These are phyloP conservation scores for Groenewaldozyma sp. DNA, from an alignment of 1,139 yeast species.

Conservation along the genomic window DNA sequence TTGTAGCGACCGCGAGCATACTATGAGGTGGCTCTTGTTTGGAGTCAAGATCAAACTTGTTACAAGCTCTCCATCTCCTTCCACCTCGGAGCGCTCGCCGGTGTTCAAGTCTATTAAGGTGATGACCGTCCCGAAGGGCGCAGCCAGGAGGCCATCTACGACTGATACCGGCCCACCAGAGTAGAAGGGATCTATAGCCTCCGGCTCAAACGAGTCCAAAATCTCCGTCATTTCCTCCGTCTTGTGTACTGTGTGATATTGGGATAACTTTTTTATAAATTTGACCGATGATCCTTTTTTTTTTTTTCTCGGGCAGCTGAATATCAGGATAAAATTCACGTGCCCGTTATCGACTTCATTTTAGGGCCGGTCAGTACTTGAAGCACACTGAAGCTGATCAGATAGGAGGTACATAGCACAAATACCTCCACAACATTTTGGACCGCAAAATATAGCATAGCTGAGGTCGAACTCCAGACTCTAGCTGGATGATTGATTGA, in stretches of 20 bases:
- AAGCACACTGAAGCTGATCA: no score
- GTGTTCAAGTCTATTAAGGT: conserved; percentile 55
- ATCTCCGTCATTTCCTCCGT: conserved; percentile 1
- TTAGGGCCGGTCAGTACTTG: no score
- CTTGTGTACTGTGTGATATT: no score
- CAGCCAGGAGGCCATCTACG: conserved; percentile 63
- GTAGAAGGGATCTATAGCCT: conserved; percentile 63
- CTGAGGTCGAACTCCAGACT: no score
- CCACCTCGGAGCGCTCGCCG: conserved; percentile 50
- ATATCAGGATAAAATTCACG: no score
- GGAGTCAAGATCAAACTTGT: conserved; percentile 72
- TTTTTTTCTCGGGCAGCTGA: no score
- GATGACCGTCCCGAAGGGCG: conserved; percentile 67
- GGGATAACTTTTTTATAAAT: no score
- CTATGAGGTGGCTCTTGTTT: conserved; percentile 60
- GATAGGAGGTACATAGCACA: no score
- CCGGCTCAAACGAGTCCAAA: conserved; percentile 25
- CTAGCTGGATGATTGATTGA: conserved; percentile 6
- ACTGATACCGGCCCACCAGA: conserved; percentile 74
- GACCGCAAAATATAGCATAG: not conserved
- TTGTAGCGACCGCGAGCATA: conserved; percentile 78
- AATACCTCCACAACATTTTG: not conserved
- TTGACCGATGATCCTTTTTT: no score
- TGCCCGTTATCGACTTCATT: no score
- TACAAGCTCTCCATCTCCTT: conserved; percentile 79